Evolutionary conservation across 192 early-diverging fungal genomes (phyloP), one percentile per base, ranked within the genome.

Genomic region (Entomortierella lignicola): DNA sequence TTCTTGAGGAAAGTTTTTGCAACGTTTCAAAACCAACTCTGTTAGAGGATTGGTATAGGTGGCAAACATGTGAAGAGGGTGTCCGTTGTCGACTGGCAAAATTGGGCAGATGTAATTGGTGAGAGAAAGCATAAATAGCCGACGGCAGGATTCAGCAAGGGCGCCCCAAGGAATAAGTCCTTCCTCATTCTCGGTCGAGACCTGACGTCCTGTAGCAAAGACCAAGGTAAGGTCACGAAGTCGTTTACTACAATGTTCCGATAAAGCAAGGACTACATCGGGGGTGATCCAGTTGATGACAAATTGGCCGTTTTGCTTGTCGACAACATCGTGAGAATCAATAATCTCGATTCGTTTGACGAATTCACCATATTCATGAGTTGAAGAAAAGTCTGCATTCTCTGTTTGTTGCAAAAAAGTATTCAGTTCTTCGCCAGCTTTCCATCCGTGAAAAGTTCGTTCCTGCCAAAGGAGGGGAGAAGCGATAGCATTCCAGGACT

Each of bases 271-370:
- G 37, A 79, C 68, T 10, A 79, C 75, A 26, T 79, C 75, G 31
- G 75, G 75, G 0, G 75, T 79, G 57, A 79, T 70, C 75, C 75
- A 79, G 25, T 79, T 79, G 56, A 79, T 79, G 62, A 79, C 75
- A 53, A 79, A 79, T 62, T 79, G 75, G 1, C 75, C 75, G 30
- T 79, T 79, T 54, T 79, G 75, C 52, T 79, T 70, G 30, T 79
- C 67, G 63, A 79, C 75, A 0, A 79, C 75, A 37, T 79, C 75
- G 34, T 79, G 75, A 3, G 75, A 79, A 29, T 79, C 75, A 64
- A 79, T 79, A 37, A 79, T 79, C 32, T 79, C 75, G 68, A 79
- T 79, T 62, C 75, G 54, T 42, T 66, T 69, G 27, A 79, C 75
- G 61, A 79, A 79, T 37, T 79, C 75, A 29, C 75, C 75, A 60